Percentiles rank a stretch among this genome's conserved stretches.
Evolutionary conservation across 2,329 filamentous ascomycete species (phyloP).

Genomic region (Monosporascus sp.): DNA sequence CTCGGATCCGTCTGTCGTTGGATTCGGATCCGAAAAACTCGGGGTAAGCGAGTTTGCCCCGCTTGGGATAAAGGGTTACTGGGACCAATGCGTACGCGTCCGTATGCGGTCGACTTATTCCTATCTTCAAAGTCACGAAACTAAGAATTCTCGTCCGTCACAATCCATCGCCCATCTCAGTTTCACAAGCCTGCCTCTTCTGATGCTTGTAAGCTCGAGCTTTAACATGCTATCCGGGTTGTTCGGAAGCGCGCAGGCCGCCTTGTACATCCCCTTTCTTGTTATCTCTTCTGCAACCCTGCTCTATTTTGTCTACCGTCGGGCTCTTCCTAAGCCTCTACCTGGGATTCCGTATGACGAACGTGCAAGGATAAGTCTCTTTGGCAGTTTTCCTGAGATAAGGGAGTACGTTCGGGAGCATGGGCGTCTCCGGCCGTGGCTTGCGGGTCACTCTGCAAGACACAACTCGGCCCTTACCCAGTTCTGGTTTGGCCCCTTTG

Average conservation of each 20-base stretch:
- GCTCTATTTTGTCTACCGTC: conserved; percentile 10
- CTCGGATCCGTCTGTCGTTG: too few relatives aligned
- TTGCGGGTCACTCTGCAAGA: conserved; percentile 6
- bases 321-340: conserved; percentile 22
- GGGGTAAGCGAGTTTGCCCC: too few relatives aligned
- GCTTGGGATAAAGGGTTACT: too few relatives aligned
- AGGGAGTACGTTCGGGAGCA: conserved; percentile 6
- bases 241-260: background rate
- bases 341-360: conserved; percentile 25
- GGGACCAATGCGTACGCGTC: too few relatives aligned
- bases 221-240: background rate
- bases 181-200: background rate
- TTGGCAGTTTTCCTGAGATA: conserved; percentile 20
- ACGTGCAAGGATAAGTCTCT: conserved; percentile 8
- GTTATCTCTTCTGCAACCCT: background rate
- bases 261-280: background rate
- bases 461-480: conserved; percentile 26
- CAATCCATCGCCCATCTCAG: background rate
- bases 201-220: background rate
- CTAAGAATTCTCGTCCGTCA: background rate
- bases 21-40: too few relatives aligned
- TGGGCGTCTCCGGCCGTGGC: conserved; percentile 9
- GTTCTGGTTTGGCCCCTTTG: conserved; percentile 28
- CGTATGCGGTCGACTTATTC: too few relatives aligned
- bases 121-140: too few relatives aligned